These are phyloP conservation scores for Colletotrichum theobromicola DNA, from an alignment of 2,329 filamentous ascomycete genomes.

Conservation along the genomic window DNA sequence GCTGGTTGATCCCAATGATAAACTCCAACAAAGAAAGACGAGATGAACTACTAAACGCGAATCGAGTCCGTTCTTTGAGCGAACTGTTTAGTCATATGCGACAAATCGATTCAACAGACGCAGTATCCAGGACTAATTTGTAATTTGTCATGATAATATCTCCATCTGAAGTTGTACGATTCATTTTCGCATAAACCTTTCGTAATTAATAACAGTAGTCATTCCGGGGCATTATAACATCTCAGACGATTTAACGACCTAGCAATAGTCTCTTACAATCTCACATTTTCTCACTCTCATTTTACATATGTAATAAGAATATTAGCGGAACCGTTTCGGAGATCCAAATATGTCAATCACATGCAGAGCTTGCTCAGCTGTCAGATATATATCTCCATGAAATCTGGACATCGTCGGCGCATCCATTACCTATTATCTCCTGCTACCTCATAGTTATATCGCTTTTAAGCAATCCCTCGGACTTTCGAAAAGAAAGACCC, in stretches of 20 bases:
- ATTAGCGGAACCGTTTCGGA: too few species aligned
- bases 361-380: too few species aligned
- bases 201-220: neutral
- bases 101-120: neutral
- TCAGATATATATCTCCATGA: too few species aligned
- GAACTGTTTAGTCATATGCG: neutral
- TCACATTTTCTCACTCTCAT: too few species aligned
- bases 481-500: neutral
- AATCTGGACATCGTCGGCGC: neutral
- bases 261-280: too few species aligned
- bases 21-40: neutral
- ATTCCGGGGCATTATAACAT: neutral
- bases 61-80: neutral
- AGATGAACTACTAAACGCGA: neutral
- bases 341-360: too few species aligned
- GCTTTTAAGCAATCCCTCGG: too few species aligned
- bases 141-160: neutral
- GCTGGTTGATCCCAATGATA: neutral
- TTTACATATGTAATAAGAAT: too few species aligned
- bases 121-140: accelerated
- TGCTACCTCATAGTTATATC: neutral
- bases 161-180: neutral
- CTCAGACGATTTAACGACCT: neutral
- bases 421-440: neutral
- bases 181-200: neutral